These are phyloP conservation scores for Diaporthe destruens DNA, from an alignment of 2,329 filamentous ascomycete genomes.

Conservation along the genomic window DNA sequence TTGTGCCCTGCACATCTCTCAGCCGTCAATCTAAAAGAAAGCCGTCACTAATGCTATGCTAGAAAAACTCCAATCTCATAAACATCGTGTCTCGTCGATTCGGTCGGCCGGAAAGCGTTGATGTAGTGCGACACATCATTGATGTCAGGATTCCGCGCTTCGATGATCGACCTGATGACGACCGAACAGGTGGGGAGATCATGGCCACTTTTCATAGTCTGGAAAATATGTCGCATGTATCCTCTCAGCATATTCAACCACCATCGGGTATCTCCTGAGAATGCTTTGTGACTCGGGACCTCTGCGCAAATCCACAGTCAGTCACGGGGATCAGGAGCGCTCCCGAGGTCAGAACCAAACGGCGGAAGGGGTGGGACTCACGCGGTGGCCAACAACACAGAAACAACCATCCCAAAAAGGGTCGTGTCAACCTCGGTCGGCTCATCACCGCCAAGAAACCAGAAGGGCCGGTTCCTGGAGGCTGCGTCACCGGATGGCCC, in stretches of 20 bases:
- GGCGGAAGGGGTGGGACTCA: conserved; percentile 53
- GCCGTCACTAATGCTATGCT: no score
- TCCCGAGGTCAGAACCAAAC: neutral
- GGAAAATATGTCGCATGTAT: conserved; percentile 70
- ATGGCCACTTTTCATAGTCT: conserved; percentile 62
- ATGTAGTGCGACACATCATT: no score
- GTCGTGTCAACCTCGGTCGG: conserved; percentile 70
- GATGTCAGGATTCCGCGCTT: neutral
- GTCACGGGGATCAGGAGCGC: conserved; percentile 36
- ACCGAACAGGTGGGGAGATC: neutral
- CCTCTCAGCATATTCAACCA: conserved; percentile 67
- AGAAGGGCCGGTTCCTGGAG: conserved; percentile 59
- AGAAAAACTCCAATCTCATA: neutral
- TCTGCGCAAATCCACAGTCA: conserved; percentile 49
- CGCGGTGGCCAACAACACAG: conserved; percentile 65
- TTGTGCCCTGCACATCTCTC: no score
- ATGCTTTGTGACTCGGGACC: conserved; percentile 60
- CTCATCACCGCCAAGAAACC: conserved; percentile 64
- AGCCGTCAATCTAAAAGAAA: no score
- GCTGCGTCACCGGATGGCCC: neutral
- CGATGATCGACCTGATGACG: neutral
- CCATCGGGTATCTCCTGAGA: conserved; percentile 59
- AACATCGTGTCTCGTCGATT: neutral
- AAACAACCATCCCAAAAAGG: conserved; percentile 69
- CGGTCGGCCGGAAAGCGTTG: neutral